These are phyloP conservation scores for Acrocalymma vagum DNA, from an alignment of 2,329 filamentous ascomycete genomes.

Conservation along the genomic window DNA sequence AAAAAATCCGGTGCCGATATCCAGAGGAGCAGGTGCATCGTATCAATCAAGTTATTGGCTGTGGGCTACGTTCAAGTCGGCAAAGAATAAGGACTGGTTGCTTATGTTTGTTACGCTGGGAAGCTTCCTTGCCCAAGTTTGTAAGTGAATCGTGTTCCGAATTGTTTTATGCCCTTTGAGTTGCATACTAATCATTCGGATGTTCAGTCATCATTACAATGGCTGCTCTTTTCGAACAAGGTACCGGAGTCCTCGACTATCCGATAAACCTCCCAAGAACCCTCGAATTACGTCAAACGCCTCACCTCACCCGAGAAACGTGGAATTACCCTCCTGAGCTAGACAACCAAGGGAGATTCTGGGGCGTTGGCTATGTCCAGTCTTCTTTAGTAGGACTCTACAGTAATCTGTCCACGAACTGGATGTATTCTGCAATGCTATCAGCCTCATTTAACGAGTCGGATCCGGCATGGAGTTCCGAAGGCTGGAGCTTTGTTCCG, in stretches of 20 bases:
- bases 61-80: slow-evolving; percentile 20
- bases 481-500: slow-evolving; percentile 24
- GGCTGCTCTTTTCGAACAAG: slow-evolving; percentile 26
- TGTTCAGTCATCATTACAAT: slow-evolving; percentile 30
- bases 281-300: slow-evolving; percentile 16
- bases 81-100: slow-evolving; percentile 17
- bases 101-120: slow-evolving; percentile 20
- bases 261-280: slow-evolving; percentile 2
- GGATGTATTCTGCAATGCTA: slow-evolving; percentile 19
- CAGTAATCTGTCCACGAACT: slow-evolving; percentile 15
- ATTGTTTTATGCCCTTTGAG: slow-evolving; percentile 17
- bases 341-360: slow-evolving; percentile 1
- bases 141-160: slow-evolving; percentile 15
- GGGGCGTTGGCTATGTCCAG: too few relatives aligned
- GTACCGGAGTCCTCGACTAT: slow-evolving; percentile 6
- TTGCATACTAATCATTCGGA: too few relatives aligned
- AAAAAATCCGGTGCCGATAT: slow-evolving; percentile 9
- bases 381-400: too few relatives aligned
- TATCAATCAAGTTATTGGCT: slow-evolving; percentile 26
- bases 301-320: slow-evolving; percentile 2
- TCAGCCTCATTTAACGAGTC: slow-evolving; percentile 18
- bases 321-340: background rate
- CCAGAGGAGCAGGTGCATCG: slow-evolving; percentile 18
- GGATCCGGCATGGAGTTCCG: slow-evolving; percentile 24
- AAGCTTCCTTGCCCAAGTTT: slow-evolving; percentile 19